Base-by-base conservation (phyloP, 495 filamentous ascomycete genomes). In the Recurvomyces mirabilis region DNA sequence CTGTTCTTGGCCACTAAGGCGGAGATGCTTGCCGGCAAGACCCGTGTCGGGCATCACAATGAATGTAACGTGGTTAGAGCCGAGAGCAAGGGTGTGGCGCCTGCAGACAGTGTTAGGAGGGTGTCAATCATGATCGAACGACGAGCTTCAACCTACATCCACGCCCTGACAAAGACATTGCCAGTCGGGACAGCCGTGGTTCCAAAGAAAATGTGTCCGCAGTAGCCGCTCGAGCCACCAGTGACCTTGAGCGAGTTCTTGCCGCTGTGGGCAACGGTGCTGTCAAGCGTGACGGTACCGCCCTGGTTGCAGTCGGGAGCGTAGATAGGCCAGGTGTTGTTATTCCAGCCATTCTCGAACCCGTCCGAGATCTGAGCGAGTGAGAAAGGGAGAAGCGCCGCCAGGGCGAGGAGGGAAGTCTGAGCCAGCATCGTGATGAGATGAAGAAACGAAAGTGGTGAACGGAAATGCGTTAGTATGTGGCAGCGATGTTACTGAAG, bases 21-120 rank as follows among this genome's bases (percentile, higher is more conserved):
- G 71, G 18, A 77, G 72, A 54, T 75, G 68, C 62, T 76, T 73
- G 19, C 70, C 68, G 47, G 64, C 71, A 44, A 71, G 72, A 30
- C 68, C 61, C 5, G 66, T 65, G 60, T 77, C 73, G 11, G 72
- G 68, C 73, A 77, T 77, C 15, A 70, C 73, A 58, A 77, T 77
- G 63, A 77, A 75, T 55, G 67, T 66, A 48, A 77, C 71, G 59
- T 77, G 73, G 20, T 63, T 62, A 15, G 10, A 11, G 6, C 9
- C 9, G 13, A 75, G 57, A 43, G 73, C 68, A 46, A 65, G 71
- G 34, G 61, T 60, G n/a, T 70, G 66, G 26, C 26, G 26, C 7
- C 26, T 29, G 26, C 15, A 10, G 6, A 7, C 32, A 6, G 15
- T 36, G 15, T 12, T 7, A 19, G 32, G 6, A 65, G 69, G 70